A percentile compares a stretch with the other conserved stretches of the same genome.
Conservation (phyloP, 495 filamentous ascomycete genomes). For the Penicillium psychrofluorescens region DNA sequence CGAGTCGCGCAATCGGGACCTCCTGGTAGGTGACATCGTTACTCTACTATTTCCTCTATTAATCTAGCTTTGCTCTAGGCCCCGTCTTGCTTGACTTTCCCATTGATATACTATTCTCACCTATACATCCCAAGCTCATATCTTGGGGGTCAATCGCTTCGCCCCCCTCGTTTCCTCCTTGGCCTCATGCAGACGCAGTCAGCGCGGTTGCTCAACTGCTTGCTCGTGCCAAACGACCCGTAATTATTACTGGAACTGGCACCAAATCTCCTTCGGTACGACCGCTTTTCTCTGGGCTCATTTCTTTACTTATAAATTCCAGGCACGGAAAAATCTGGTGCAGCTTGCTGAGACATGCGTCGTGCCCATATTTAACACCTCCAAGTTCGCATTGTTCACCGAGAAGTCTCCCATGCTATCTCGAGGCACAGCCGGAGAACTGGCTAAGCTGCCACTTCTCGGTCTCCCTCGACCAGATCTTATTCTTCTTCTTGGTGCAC, state of each 20-base stretch:
- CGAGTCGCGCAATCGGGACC: constrained; percentile 18
- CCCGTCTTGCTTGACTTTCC: constrained; percentile 23
- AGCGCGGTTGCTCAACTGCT: constrained; percentile 9
- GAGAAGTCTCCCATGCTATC: constrained; percentile 7
- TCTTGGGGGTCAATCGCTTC: constrained; percentile 23
- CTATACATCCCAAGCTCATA: constrained; percentile 15
- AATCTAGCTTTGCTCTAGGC: constrained; percentile 1
- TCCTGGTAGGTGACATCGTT: constrained; percentile 10
- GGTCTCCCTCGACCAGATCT: constrained; percentile 11
- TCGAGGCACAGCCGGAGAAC: background rate
- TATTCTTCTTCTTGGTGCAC: constrained; percentile 16
- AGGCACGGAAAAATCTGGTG: constrained; percentile 10
- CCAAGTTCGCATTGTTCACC: constrained; percentile 9
- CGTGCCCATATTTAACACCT: constrained; percentile 18
- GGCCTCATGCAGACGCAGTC: constrained; percentile 11
- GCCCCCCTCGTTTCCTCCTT: constrained; percentile 11
- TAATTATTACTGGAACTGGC: constrained; percentile 19
- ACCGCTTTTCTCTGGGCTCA: background rate
- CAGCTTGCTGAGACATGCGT: constrained; percentile 8
- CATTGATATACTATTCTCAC: constrained; percentile 21
- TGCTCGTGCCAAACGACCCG: constrained; percentile 9
- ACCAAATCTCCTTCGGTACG: constrained; percentile 6
- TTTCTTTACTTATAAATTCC: background rate
- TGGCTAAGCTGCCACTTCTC: constrained; percentile 9
- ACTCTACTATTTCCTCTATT: background rate